Conservation (phyloP, 108 stramenopile genomes). For the Bacterosira constricta region DNA sequence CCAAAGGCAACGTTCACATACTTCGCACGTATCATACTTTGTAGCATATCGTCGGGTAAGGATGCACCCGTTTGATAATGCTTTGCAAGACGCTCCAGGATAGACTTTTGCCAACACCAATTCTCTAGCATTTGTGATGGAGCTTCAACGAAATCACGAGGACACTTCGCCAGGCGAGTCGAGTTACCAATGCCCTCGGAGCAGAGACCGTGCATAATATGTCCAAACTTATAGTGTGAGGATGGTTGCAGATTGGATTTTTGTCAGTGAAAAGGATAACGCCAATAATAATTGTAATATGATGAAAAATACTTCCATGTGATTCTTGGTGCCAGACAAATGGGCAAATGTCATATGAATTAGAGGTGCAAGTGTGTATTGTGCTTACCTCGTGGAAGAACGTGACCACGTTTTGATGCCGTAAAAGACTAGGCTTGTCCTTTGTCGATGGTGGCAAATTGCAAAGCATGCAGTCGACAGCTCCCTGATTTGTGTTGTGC, state of each 20-base stretch:
- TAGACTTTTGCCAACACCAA: conserved; percentile 41
- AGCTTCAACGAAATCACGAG: conserved; percentile 58
- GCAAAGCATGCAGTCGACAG: conserved; percentile 60
- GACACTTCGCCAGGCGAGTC: conserved; percentile 43
- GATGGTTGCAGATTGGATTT: no score
- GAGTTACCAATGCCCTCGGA: conserved; percentile 37
- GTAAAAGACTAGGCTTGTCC: conserved; percentile 40
- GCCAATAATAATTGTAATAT: no score
- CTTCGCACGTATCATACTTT: conserved; percentile 48
- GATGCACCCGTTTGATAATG: conserved; percentile 44
- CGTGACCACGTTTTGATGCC: conserved; percentile 46
- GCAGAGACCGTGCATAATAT: conserved; percentile 51
- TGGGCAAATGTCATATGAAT: no score
- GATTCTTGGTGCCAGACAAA: no score
- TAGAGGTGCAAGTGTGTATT: no score
- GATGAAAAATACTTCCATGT: no score
- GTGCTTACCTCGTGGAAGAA: no score
- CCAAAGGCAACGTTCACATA: conserved; percentile 39
- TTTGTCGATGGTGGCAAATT: conserved; percentile 43
- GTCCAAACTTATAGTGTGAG: conserved; percentile 45
- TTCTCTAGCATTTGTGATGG: conserved; percentile 54
- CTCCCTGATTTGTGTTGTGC: conserved; percentile 21
- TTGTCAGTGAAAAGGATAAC: no score
- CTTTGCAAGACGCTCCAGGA: conserved; percentile 45
- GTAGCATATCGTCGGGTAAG: conserved; percentile 33